Percentiles rank a stretch among this genome's conserved stretches.
Evolutionary conservation across 2,329 filamentous ascomycete genomes (phyloP).

Genomic region (Colletotrichum sp.): DNA sequence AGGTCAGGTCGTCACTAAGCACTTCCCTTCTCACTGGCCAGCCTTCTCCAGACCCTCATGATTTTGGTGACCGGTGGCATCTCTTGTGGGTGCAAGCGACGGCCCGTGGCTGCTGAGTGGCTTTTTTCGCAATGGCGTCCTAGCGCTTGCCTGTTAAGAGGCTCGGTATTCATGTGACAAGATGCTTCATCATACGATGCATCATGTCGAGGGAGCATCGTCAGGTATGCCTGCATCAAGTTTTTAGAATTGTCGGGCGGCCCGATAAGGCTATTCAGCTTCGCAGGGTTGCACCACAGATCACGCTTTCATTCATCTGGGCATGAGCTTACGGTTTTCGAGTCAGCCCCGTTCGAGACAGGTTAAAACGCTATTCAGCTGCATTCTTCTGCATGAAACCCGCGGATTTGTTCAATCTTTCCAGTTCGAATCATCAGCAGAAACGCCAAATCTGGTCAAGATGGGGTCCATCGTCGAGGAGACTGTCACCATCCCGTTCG

Average conservation of each 20-base stretch:
- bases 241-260: background rate
- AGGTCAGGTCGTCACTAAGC: background rate
- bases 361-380: background rate
- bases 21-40: background rate
- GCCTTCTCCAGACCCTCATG: background rate
- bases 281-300: background rate
- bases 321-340: background rate
- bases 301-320: background rate
- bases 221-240: background rate
- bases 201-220: background rate
- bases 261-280: background rate
- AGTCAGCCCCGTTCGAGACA: background rate
- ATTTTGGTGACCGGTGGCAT: background rate
- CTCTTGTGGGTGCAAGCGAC: background rate
- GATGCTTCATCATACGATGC: background rate
- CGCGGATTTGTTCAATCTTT: background rate
- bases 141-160: background rate
- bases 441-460: background rate
- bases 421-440: background rate
- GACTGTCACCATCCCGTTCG: background rate
- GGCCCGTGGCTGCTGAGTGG: background rate
- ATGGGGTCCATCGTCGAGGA: background rate
- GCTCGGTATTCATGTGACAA: background rate
- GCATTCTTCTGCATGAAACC: background rate
- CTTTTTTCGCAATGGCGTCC: background rate